These are phyloP conservation scores for Thecaphora frezii DNA, from an alignment of 1,284 basidiomycete species.

Conservation along the genomic window DNA sequence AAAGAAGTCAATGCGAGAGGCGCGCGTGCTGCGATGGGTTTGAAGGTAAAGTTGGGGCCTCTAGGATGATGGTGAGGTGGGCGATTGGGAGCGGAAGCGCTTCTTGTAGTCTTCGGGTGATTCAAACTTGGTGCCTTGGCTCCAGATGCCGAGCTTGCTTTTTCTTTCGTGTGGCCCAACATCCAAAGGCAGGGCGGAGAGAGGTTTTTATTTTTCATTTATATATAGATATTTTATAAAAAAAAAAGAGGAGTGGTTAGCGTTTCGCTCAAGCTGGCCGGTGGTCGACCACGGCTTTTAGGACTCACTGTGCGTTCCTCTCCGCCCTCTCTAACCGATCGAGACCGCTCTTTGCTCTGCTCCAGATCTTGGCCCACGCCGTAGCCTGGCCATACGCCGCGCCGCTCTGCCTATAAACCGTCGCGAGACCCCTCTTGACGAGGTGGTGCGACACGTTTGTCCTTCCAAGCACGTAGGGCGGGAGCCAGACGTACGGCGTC, in stretches of 20 bases:
- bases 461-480: slow-evolving; percentile 53
- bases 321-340: slow-evolving; percentile 42
- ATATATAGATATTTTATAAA: too few species aligned
- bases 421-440: slow-evolving; percentile 51
- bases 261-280: not conserved
- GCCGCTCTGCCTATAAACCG: slow-evolving; percentile 50
- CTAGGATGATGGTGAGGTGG: not conserved
- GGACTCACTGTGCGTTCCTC: slow-evolving; percentile 34
- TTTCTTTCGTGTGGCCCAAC: slow-evolving; percentile 3
- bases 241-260: too few species aligned
- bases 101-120: slow-evolving; percentile 49
- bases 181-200: not conserved
- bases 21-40: too few species aligned
- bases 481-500: slow-evolving; percentile 51
- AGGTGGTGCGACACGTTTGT: slow-evolving; percentile 53
- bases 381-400: slow-evolving; percentile 52
- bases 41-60: too few species aligned
- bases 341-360: slow-evolving; percentile 35
- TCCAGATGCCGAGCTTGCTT: slow-evolving; percentile 45
- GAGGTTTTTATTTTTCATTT: too few species aligned
- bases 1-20: too few species aligned
- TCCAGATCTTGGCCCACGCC: slow-evolving; percentile 34
- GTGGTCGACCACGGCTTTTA: too few species aligned
- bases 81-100: slow-evolving; percentile 16
- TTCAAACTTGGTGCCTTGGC: slow-evolving; percentile 43